Percentiles rank a stretch among this genome's conserved stretches.
Evolutionary conservation across 2,329 filamentous ascomycete species (phyloP).

Genomic region (Purpureocillium takamizusanense): DNA sequence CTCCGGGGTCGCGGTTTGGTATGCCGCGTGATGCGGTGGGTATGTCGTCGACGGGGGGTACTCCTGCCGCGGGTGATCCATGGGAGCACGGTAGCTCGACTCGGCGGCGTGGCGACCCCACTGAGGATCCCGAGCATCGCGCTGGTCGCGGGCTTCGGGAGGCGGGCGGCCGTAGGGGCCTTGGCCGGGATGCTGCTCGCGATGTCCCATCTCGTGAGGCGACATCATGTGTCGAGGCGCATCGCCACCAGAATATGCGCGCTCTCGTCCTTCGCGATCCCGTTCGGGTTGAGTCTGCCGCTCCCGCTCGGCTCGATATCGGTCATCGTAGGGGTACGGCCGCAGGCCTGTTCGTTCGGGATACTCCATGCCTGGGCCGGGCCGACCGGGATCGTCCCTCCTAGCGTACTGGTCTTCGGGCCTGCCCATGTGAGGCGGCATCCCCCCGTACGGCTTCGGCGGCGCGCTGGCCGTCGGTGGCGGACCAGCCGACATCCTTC

Average conservation of each 20-base stretch:
- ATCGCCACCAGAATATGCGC: slow-evolving; percentile 41
- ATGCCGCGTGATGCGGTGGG: slow-evolving; percentile 18
- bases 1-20: slow-evolving; percentile 21
- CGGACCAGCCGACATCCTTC: slow-evolving; percentile 27
- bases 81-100: slow-evolving; percentile 23
- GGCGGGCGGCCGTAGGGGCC: slow-evolving; percentile 34
- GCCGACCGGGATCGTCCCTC: slow-evolving; percentile 36
- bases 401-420: slow-evolving; percentile 36
- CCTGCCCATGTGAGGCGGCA: slow-evolving; percentile 34
- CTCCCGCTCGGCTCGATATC: slow-evolving; percentile 40
- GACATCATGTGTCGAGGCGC: slow-evolving; percentile 30
- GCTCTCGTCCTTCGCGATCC: slow-evolving; percentile 33
- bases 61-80: slow-evolving; percentile 36
- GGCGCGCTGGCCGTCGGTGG: slow-evolving; percentile 43
- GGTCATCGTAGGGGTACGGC: slow-evolving; percentile 40
- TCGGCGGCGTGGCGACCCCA: slow-evolving; percentile 24
- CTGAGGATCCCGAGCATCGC: slow-evolving; percentile 22
- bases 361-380: slow-evolving; percentile 34
- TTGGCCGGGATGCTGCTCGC: slow-evolving; percentile 34
- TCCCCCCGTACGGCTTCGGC: slow-evolving; percentile 36
- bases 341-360: slow-evolving; percentile 39
- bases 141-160: slow-evolving; percentile 31
- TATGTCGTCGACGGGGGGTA: slow-evolving; percentile 35
- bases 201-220: slow-evolving; percentile 29
- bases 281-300: slow-evolving; percentile 35